Evolutionary conservation across 2,329 filamentous ascomycete genomes (phyloP).

Genomic region (Alternaria triticina): DNA sequence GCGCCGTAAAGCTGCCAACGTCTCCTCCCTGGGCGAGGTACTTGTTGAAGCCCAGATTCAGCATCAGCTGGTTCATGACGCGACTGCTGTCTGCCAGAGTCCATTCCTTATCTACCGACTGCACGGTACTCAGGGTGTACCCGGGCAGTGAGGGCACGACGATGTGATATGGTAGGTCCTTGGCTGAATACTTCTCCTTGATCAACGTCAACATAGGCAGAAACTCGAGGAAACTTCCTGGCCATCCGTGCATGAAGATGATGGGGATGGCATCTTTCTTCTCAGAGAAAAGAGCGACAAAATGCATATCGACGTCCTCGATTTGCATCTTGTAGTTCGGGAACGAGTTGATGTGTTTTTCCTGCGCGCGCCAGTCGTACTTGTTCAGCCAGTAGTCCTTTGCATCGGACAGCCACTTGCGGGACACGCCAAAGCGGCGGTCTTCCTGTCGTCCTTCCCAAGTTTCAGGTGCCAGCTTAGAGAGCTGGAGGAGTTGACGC

Average conservation of each 20-base stretch:
- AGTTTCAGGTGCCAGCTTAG: slow-evolving; percentile 40
- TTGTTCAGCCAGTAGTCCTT: slow-evolving; percentile 48
- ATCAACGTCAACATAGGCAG: slow-evolving; percentile 58
- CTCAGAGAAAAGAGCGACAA: slow-evolving; percentile 62
- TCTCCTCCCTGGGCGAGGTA: slow-evolving; percentile 67
- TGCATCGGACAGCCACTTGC: slow-evolving; percentile 43
- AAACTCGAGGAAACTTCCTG: slow-evolving; percentile 63
- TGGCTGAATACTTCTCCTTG: slow-evolving; percentile 55
- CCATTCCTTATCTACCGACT: slow-evolving; percentile 56
- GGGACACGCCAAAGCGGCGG: slow-evolving; percentile 37
- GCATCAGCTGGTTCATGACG: slow-evolving; percentile 62
- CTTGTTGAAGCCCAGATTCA: slow-evolving; percentile 60
- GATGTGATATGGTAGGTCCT: slow-evolving; percentile 63
- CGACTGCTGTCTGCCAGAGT: slow-evolving; percentile 48
- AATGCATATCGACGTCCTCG: slow-evolving; percentile 58
- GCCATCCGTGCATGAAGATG: slow-evolving; percentile 64
- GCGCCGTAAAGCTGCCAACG: slow-evolving; percentile 56
- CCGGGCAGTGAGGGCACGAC: slow-evolving; percentile 65
- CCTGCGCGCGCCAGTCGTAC: slow-evolving; percentile 48
- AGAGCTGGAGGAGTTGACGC: slow-evolving; percentile 45
- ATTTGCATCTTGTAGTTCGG: slow-evolving; percentile 59
- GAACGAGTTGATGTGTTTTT: slow-evolving; percentile 58
- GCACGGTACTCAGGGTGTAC: slow-evolving; percentile 58
- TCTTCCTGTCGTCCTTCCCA: slow-evolving; percentile 38
- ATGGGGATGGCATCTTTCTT: slow-evolving; percentile 61